Base-by-base conservation (phyloP, 345 rosid species). In the Turnera subulata region DNA sequence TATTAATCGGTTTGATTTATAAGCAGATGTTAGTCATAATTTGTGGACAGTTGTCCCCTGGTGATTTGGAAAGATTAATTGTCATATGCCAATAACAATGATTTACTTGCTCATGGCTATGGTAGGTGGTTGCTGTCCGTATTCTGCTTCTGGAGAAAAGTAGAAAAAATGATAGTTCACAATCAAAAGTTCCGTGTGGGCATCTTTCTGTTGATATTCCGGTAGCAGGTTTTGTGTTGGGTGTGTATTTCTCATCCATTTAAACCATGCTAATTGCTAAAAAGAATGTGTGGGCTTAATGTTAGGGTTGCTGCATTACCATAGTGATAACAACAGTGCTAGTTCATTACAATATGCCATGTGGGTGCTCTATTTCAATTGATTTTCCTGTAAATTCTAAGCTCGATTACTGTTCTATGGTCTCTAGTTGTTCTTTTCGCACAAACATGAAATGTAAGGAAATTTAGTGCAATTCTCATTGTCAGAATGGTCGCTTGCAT, bases 201-300 rank as follows among this genome's bases (percentile, higher is more conserved):
- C 21, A 66, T 58, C 64, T 63, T 42, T 72, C 16, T 69, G 56
- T 92, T 46, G 74, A 79, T 61, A 84, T 92, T 73, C 89, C 93
- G 47, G 75, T 92, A 52, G 89, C 83, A 47, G 82, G 89, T 50
- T 82, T 92, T 80, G 70, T 82, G 54, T 58, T 89, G 58, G 97
- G 98, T 86, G 74, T 80, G 80, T 65, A 17, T 61, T 56, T 24
- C 33, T 35, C n/a, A 16, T 53, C 37, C 24, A 1, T 35, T 6
- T 25, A 56, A 69, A 60, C 33, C 52, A 54, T 37, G 16, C 32
- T 46, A 21, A 8, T 48, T 46, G 35, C 35, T 3, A 3, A 29
- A 29, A 8, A 46, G 14, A 4, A 39, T 13, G 16, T 56, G 35
- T 22, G 49, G 24, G 18, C 4, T 11, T 3, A 29, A 29, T 29